Evolutionary conservation across 768 basidiomycete genomes (phyloP).

Genomic region (Hemileccinum rubropunctum): DNA sequence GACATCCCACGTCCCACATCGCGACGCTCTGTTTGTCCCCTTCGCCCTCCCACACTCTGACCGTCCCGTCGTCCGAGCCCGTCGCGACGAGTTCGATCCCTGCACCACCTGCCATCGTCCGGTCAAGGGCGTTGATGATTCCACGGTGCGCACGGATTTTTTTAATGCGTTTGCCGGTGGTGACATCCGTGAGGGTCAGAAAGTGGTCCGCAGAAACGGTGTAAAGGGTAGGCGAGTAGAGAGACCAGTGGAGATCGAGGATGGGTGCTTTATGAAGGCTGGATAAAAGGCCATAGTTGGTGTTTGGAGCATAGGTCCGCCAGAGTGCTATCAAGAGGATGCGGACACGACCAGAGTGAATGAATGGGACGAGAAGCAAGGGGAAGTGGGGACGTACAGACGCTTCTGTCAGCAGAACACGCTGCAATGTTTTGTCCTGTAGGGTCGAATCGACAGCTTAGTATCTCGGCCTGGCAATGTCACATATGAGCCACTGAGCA

Average conservation of each 20-base stretch:
- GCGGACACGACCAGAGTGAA: neutral
- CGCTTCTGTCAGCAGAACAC: slow-evolving; percentile 83
- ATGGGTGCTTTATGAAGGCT: slow-evolving; percentile 88
- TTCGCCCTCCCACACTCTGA: slow-evolving; percentile 88
- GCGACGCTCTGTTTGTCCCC: slow-evolving; percentile 72
- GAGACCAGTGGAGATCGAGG: slow-evolving; percentile 88
- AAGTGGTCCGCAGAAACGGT: slow-evolving; percentile 90
- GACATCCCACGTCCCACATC: slow-evolving; percentile 82
- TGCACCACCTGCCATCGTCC: slow-evolving; percentile 79
- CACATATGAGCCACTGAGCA: neutral
- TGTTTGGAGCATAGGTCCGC: slow-evolving; percentile 89
- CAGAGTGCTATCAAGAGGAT: slow-evolving; percentile 60
- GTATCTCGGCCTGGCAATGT: slow-evolving; percentile 66
- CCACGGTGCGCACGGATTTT: slow-evolving; percentile 88
- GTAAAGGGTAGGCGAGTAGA: slow-evolving; percentile 69
- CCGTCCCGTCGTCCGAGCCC: slow-evolving; percentile 89
- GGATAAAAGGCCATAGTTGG: slow-evolving; percentile 85
- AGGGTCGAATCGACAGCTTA: slow-evolving; percentile 92
- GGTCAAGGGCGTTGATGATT: slow-evolving; percentile 86
- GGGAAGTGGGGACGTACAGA: slow-evolving; percentile 58
- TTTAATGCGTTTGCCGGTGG: slow-evolving; percentile 77
- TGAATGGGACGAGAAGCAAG: too few relatives aligned
- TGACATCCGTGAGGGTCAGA: slow-evolving; percentile 71
- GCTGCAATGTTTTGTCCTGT: slow-evolving; percentile 93
- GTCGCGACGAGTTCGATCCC: slow-evolving; percentile 85